Evolutionary conservation across 2,329 filamentous ascomycete species (phyloP).

Genomic region (Pseudopithomyces maydicus): DNA sequence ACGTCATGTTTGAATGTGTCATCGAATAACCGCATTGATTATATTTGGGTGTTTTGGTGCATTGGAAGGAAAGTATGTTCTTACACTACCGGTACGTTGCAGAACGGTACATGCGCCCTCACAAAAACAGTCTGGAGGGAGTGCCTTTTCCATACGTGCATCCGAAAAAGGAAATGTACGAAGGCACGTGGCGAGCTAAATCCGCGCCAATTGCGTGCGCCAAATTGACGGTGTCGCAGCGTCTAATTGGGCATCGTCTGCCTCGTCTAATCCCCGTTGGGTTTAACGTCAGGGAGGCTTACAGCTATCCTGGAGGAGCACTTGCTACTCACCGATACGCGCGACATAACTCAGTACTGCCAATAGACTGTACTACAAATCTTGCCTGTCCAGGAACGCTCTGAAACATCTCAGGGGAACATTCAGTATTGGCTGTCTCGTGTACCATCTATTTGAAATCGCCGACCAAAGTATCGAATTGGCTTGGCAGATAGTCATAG

Average conservation of each 20-base stretch:
- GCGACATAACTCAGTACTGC: not conserved
- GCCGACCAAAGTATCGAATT: no score
- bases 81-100: not conserved
- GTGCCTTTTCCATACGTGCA: not conserved
- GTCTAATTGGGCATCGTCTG: not conserved
- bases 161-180: conserved; percentile 7
- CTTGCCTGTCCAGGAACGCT: no score
- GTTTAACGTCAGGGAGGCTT: not conserved
- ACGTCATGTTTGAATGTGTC: no score
- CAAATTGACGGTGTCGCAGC: not conserved
- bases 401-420: no score
- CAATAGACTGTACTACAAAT: not conserved
- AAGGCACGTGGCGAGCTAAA: not conserved
- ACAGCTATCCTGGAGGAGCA: no score
- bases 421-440: not conserved
- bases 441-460: not conserved
- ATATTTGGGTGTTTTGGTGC: no score
- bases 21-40: no score
- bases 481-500: not conserved
- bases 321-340: no score
- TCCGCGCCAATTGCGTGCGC: not conserved
- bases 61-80: no score
- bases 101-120: not conserved
- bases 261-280: not conserved
- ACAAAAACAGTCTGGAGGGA: not conserved